Base-by-base conservation (phyloP, 2,329 filamentous ascomycete genomes). In the Penicillium sclerotigenum region DNA sequence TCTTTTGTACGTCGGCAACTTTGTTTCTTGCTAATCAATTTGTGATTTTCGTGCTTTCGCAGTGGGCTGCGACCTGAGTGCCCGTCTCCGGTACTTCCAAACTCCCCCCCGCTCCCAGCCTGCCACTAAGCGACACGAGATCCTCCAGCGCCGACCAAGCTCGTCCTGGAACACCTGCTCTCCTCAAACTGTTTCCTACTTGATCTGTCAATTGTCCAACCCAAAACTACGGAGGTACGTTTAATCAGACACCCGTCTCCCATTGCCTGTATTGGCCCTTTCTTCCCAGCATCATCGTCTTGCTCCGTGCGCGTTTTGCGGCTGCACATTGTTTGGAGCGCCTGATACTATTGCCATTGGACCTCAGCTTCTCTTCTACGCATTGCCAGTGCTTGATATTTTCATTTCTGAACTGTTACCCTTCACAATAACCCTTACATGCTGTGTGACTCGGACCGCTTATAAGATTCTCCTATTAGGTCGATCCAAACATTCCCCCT, bases 41-140 rank as follows among this genome's bases (percentile, higher is more conserved):
- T 14, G 34, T 16, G 26, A 18, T 47, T 47, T 24, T 31, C 16
- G 36, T 52, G 47, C 40, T 57, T 50, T 57, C 42, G 52, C 47
- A 31, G 54, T 52, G 54, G 42, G 47, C 47, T 54, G 45, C 47
- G 58, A 62, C 59, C 55, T 41, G 38, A 38, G 45, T 48, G 37
- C 22, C 37, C 28, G 51, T 62, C 54, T 56, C 64, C 65, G 61
- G 59, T 57, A 50, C 63, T 64, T 56, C 60, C 60, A 65, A 63
- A 59, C 64, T 68, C 71, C 68, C 69, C 71, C 68, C 71, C 70
- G 66, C 65, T 68, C 67, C 65, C 68, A 69, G 59, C 64, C 62
- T 71, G 65, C 66, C 67, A 71, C 71, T 72, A 72, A 73, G 71
- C 72, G 72, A 74, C 72, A 72, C 71, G 68, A 71, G 69, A 70